Conservation (phyloP, 2,329 filamentous ascomycete species). For the Diplodia intermedia region DNA sequence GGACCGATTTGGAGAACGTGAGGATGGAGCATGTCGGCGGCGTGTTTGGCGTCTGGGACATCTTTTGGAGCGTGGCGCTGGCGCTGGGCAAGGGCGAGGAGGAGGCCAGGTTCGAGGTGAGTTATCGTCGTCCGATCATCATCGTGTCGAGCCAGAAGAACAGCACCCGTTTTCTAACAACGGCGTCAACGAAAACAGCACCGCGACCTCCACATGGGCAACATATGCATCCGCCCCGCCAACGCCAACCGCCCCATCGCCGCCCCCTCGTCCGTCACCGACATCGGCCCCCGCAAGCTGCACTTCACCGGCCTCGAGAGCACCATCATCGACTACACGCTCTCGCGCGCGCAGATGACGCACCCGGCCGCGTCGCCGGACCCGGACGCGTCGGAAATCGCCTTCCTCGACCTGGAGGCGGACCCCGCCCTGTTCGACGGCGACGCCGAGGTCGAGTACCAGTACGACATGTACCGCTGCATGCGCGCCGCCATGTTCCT, state of each 20-base stretch:
- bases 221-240: conserved; percentile 62
- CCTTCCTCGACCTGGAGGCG: conserved; percentile 55
- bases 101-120: conserved; percentile 64
- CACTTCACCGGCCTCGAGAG: conserved; percentile 64
- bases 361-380: conserved; percentile 32
- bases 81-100: conserved; percentile 67
- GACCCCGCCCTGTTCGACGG: conserved; percentile 55
- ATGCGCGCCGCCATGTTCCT: conserved; percentile 57
- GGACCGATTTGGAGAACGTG: conserved; percentile 57
- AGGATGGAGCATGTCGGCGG: conserved; percentile 41
- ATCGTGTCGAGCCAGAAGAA: neutral
- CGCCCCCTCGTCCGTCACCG: conserved; percentile 40
- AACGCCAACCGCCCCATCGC: conserved; percentile 36
- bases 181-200: conserved; percentile 49
- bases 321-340: conserved; percentile 72
- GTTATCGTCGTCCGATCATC: neutral
- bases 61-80: conserved; percentile 71
- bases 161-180: neutral
- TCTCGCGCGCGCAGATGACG: conserved; percentile 64
- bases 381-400: conserved; percentile 40
- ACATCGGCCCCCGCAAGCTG: conserved; percentile 50
- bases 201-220: conserved; percentile 71
- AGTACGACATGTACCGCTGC: conserved; percentile 64
- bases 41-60: conserved; percentile 62
- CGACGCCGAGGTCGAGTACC: conserved; percentile 57